Evolutionary conservation across 768 basidiomycete species (phyloP), one percentile per base, ranked within the genome.

Genomic region (Pisolithus marmoratus): DNA sequence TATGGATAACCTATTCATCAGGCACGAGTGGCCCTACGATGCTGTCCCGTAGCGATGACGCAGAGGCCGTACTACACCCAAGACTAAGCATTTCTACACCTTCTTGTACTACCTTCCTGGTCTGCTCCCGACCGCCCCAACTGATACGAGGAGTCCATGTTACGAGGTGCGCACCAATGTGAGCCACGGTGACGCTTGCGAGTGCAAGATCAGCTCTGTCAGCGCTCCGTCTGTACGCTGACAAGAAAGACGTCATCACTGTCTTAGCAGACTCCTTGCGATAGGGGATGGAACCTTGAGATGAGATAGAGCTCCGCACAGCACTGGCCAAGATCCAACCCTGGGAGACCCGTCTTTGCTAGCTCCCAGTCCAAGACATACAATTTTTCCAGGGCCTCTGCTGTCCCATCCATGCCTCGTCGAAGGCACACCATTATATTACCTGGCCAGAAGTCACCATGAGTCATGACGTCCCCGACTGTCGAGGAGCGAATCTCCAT

Each of bases 371-470:
- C 85, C 42, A 86, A 57, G 34, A 85, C 69, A 38, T 69, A 74
- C 9, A 83, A 56, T 11, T 64, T 71, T 59, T 71, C 67, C 37
- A 82, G 57, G 9, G 54, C 55, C 14, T 54, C 62, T 48, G 53
- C 45, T 2, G 24, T 49, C 12, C 69, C 70, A 7, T 62, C 61
- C 12, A 38, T n/a, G 1, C 66, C 60, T 6, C 59, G 60, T 45
- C 64, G 64, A 11, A 74, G 60, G 11, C 57, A 63, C n/a, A 85
- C 57, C 54, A 85, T 69, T 43, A 87, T 56, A 58, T 87, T 87
- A 0, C 84, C 85, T 2, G 85, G 78, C 84, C 85, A 87, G 57
- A 87, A 82, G 62, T 87, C 86, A 0, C 86, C 85, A 11, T 67
- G 67, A 20, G 66, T 69, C 52, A 68, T 44, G 11, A 67, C 59